Evolutionary conservation across 176 grass and related monocot species (phyloP).

Genomic region (Hyparrhenia diplandra): DNA sequence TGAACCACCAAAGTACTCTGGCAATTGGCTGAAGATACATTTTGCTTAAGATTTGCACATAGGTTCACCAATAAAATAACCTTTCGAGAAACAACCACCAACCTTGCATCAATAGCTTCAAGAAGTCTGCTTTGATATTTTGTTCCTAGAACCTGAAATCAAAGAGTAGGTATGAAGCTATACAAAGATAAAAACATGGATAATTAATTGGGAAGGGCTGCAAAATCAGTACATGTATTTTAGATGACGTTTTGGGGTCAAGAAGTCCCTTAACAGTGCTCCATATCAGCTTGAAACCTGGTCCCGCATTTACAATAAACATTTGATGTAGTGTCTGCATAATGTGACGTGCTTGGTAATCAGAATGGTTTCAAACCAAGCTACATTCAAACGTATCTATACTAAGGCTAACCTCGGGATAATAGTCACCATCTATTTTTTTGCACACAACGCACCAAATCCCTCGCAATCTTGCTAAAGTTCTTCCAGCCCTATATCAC

Average conservation of each 20-base stretch:
- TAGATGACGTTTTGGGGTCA: constrained; percentile 97
- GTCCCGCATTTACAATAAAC: constrained; percentile 97
- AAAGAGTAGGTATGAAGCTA: constrained; percentile 16
- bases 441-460: constrained; percentile 83
- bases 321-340: constrained; percentile 95
- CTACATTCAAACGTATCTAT: neutral
- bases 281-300: constrained; percentile 96
- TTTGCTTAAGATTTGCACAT: constrained; percentile 21
- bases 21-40: constrained; percentile 74
- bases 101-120: constrained; percentile 85
- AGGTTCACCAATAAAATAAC: constrained; percentile 6
- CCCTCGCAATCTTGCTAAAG: constrained; percentile 90
- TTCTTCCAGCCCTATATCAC: constrained; percentile 79
- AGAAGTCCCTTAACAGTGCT: constrained; percentile 89
- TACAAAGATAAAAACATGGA: constrained; percentile 17
- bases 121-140: constrained; percentile 93
- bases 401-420: constrained; percentile 76
- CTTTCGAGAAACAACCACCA: constrained; percentile 32
- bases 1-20: constrained; percentile 75
- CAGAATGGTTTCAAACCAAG: constrained; percentile 10
- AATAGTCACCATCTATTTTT: constrained; percentile 98
- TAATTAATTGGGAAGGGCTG: constrained; percentile 6
- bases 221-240: constrained; percentile 79
- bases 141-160: constrained; percentile 74
- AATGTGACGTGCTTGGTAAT: constrained; percentile 26